Conservation (phyloP, 2,329 filamentous ascomycete species). For the Biscogniauxia mediterranea region DNA sequence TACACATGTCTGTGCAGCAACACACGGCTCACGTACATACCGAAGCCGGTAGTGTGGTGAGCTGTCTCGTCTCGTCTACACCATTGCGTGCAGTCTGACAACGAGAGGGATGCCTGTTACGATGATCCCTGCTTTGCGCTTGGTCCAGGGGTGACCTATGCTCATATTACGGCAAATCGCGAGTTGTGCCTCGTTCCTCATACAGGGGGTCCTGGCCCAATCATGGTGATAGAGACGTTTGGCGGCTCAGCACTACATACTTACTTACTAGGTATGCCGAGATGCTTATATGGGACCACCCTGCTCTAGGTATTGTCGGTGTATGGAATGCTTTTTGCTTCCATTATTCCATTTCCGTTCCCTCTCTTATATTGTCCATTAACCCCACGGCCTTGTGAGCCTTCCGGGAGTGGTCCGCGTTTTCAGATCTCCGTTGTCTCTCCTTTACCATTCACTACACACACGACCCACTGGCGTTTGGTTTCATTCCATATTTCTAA, state of each 20-base stretch:
- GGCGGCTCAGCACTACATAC: not conserved
- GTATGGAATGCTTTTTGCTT: not conserved
- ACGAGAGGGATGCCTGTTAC: not conserved
- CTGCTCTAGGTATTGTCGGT: not conserved
- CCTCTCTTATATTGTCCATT: not conserved
- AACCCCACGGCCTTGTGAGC: not conserved
- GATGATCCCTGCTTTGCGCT: not conserved
- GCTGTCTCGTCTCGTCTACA: not conserved
- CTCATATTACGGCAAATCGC: too few relatives aligned
- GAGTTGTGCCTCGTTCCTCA: too few relatives aligned
- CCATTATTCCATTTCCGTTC: not conserved
- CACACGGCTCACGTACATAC: not conserved
- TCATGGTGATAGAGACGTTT: not conserved
- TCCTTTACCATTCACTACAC: not conserved
- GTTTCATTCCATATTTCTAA: not conserved
- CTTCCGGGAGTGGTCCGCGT: not conserved
- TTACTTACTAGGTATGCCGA: too few relatives aligned
- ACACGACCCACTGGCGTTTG: not conserved
- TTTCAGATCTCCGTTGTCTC: not conserved
- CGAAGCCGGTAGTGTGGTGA: not conserved
- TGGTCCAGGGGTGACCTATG: not conserved
- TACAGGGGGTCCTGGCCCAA: not conserved
- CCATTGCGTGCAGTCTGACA: not conserved
- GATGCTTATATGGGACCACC: not conserved
- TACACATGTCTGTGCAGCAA: slow-evolving; percentile 4